phyloP scores from a whole-genome alignment of 208 protist species.

The Porcisia deanei region DNA sequence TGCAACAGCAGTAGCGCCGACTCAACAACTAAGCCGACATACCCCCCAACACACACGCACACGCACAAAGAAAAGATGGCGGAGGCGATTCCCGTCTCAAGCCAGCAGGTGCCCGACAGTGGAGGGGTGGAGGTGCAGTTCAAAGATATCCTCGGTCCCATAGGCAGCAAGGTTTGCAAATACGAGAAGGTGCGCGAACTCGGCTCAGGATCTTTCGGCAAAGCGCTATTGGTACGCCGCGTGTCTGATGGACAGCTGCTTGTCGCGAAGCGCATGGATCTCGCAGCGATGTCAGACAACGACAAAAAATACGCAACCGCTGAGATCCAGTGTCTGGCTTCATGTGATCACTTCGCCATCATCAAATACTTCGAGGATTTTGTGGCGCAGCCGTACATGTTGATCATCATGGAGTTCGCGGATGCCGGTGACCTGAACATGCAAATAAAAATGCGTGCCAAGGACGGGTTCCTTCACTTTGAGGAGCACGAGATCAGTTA shows the following conservation, averaged over 20 bases:
- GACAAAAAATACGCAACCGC: conserved; percentile 91
- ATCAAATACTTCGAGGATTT: conserved; percentile 85
- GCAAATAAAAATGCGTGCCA: conserved; percentile 73
- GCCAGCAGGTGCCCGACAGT: conserved; percentile 24
- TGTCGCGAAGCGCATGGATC: conserved; percentile 92
- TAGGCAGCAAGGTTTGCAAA: conserved; percentile 38
- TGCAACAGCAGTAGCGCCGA: not conserved
- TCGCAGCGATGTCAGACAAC: conserved; percentile 81
- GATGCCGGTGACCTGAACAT: conserved; percentile 84
- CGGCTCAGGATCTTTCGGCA: conserved; percentile 90
- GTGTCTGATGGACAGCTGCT: conserved; percentile 70
- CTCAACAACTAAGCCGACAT: not conserved
- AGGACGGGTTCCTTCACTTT: conserved; percentile 58
- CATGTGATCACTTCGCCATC: conserved; percentile 88
- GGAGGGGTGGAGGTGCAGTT: conserved; percentile 28
- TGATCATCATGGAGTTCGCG: conserved; percentile 89
- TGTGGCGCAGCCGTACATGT: conserved; percentile 58
- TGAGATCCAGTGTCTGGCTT: conserved; percentile 89
- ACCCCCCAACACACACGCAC: not conserved
- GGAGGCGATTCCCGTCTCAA: conserved; percentile 36
- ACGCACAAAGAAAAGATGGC: conserved; percentile 20
- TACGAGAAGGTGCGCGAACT: conserved; percentile 60
- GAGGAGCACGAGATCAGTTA: conserved; percentile 84
- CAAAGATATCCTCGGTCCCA: conserved; percentile 43
- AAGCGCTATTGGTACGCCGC: conserved; percentile 61